Evolutionary conservation across 371 early-diverging fungal species (phyloP).

Genomic region (Blakeslea trispora): DNA sequence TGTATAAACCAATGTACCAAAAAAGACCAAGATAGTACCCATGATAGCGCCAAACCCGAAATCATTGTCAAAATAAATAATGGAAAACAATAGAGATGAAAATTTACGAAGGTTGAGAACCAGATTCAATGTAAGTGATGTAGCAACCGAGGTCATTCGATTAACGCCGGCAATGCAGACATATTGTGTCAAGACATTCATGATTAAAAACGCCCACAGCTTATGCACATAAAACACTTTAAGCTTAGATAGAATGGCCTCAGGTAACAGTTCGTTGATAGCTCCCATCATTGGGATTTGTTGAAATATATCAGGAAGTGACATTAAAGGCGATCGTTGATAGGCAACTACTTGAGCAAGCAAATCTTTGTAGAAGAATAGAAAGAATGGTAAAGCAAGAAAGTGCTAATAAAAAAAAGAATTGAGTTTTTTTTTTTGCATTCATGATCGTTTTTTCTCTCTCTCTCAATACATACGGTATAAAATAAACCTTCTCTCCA

Average conservation of each 20-base stretch:
- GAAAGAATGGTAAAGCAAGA: conserved; percentile 79
- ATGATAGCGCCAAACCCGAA: conserved; percentile 65
- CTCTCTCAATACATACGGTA: conserved; percentile 64
- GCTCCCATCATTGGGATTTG: conserved; percentile 33
- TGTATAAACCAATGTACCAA: conserved; percentile 79
- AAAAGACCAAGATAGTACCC: conserved; percentile 74
- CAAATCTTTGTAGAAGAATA: conserved; percentile 71
- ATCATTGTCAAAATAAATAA: conserved; percentile 80
- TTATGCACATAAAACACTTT: conserved; percentile 47
- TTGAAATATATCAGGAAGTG: conserved; percentile 39
- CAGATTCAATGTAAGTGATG: conserved; percentile 83
- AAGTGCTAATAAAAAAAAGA: conserved; percentile 50
- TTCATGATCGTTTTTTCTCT: too few species aligned
- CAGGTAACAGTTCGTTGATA: conserved; percentile 17
- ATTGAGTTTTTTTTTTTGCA: too few species aligned
- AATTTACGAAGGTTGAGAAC: conserved; percentile 87
- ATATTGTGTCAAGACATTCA: conserved; percentile 79
- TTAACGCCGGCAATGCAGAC: conserved; percentile 90
- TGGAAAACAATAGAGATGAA: conserved; percentile 76
- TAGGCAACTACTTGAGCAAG: conserved; percentile 48
- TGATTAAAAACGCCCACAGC: conserved; percentile 68
- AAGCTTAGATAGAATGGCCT: conserved; percentile 29
- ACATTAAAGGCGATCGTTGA: conserved; percentile 53
- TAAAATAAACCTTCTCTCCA: conserved; percentile 94
- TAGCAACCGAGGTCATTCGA: conserved; percentile 72